These are phyloP conservation scores for Eucalyptus erythrocorys DNA, from an alignment of 345 rosid species.

Conservation along the genomic window DNA sequence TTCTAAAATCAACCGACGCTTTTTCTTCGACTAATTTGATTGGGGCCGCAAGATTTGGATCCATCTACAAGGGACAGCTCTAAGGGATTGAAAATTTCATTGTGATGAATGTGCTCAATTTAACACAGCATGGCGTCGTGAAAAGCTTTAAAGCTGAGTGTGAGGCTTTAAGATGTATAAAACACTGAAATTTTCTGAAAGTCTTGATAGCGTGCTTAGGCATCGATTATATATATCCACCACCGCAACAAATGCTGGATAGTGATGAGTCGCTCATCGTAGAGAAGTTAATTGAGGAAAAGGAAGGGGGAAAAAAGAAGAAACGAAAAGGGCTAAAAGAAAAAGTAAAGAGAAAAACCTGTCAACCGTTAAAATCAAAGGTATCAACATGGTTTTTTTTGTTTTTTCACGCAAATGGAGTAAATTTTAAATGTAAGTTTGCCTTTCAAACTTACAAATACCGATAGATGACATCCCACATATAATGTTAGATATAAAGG, in stretches of 20 bases:
- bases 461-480: not conserved
- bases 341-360: not conserved
- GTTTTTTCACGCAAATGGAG: not conserved
- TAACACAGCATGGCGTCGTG: fast-evolving
- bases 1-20: no score
- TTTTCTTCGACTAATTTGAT: no score
- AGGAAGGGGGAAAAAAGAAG: not conserved
- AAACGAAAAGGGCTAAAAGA: no score
- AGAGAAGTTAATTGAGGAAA: not conserved
- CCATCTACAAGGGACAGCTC: no score
- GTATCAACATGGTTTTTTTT: not conserved
- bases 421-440: not conserved
- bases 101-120: no score
- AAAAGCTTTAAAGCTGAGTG: no score
- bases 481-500: not conserved
- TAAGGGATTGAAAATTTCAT: no score
- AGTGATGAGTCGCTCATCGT: not conserved
- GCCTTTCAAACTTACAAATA: not conserved
- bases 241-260: not conserved
- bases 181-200: no score
- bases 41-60: no score
- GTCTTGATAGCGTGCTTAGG: no score
- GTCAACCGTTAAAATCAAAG: not conserved
- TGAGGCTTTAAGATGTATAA: no score
- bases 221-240: no score